Evolutionary conservation across 2,329 filamentous ascomycete genomes (phyloP).

Genomic region (Chrysosporium queenslandicum): DNA sequence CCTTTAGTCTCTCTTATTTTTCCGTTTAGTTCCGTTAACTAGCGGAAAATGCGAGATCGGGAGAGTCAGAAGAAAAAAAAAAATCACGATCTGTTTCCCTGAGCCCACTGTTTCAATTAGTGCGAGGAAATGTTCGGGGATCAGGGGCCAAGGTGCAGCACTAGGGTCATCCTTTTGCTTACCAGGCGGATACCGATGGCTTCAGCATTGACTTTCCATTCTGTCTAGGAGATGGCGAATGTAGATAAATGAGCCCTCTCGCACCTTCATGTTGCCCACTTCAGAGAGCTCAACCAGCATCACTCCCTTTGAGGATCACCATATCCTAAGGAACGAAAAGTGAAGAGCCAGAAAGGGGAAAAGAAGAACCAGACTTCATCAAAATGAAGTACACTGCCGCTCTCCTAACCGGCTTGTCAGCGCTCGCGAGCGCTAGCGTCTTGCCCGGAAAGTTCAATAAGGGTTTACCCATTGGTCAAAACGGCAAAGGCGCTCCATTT

Average conservation of each 20-base stretch:
- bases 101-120: slow-evolving; percentile 12
- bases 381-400: slow-evolving; percentile 14
- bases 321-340: slow-evolving; percentile 3
- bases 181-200: slow-evolving; percentile 14
- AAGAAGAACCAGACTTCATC: background rate
- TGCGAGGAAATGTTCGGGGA: slow-evolving; percentile 2
- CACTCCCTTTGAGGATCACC: slow-evolving; percentile 6
- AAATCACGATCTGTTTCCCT: slow-evolving; percentile 5
- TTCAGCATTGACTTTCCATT: background rate
- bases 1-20: background rate
- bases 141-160: slow-evolving; percentile 1
- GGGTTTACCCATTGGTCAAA: slow-evolving; percentile 46
- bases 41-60: background rate
- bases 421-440: slow-evolving; percentile 8
- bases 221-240: background rate
- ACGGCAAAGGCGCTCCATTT: slow-evolving; percentile 50
- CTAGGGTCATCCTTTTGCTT: slow-evolving; percentile 8
- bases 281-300: slow-evolving; percentile 1
- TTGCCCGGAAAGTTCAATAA: slow-evolving; percentile 32
- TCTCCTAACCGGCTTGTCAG: slow-evolving; percentile 7
- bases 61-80: background rate
- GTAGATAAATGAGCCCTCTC: slow-evolving; percentile 4
- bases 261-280: background rate
- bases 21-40: background rate
- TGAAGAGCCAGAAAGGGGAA: background rate